These are phyloP conservation scores for Solanum chiquidenum DNA, from an alignment of 257 asterid genomes.

Conservation along the genomic window DNA sequence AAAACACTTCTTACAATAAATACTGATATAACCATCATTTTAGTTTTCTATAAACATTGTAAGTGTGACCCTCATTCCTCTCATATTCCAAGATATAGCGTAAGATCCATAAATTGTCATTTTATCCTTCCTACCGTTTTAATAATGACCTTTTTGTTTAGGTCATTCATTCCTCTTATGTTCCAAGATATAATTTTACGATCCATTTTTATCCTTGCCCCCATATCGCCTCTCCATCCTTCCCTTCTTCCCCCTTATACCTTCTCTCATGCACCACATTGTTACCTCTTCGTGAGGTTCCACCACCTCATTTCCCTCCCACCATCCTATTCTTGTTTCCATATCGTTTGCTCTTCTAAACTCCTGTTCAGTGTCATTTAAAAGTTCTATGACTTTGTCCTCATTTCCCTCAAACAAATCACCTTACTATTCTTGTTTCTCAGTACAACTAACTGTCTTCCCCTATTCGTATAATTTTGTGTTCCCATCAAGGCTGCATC, in stretches of 20 bases:
- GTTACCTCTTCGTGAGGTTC: not conserved
- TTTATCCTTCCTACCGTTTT: not conserved
- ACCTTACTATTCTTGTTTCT: not conserved
- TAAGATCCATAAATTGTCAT: not conserved
- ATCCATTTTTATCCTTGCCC: not conserved
- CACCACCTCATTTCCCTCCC: not conserved
- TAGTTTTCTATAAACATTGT: not conserved
- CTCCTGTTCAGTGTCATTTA: not conserved
- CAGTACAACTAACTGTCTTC: not conserved
- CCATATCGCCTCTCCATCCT: not conserved
- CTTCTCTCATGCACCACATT: not conserved
- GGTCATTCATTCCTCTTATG: not conserved
- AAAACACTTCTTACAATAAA: not conserved
- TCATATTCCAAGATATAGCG: not conserved
- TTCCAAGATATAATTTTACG: not conserved
- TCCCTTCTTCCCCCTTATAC: not conserved
- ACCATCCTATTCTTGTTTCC: not conserved
- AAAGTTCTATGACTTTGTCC: not conserved
- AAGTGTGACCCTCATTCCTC: not conserved
- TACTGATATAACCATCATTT: not conserved
- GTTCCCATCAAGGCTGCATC: not conserved
- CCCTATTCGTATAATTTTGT: not conserved
- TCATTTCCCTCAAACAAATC: not conserved
- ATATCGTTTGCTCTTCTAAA: not conserved
- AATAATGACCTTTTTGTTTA: not conserved